phyloP scores from a whole-genome alignment of 352 stramenopile species.

The Peronospora destructor region DNA sequence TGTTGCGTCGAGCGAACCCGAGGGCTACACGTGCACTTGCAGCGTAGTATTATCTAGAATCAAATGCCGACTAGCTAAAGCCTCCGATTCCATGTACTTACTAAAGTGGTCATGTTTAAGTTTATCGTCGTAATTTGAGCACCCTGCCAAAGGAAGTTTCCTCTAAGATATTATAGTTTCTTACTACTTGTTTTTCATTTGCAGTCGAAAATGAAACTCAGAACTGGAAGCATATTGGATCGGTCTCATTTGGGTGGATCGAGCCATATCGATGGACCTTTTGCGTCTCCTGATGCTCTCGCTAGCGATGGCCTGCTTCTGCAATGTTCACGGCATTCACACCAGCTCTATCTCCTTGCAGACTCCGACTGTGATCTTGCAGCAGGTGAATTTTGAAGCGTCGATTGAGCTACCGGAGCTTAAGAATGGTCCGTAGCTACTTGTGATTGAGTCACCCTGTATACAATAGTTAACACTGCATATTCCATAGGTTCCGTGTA shows the following conservation, averaged over 20 bases:
- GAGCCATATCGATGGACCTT: background rate
- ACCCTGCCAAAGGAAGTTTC: no score
- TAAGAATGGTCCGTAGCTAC: constrained; percentile 52
- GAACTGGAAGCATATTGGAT: no score
- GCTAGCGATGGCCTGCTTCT: constrained; percentile 4
- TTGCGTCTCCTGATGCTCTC: constrained; percentile 9
- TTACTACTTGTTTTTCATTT: no score
- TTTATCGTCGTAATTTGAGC: background rate
- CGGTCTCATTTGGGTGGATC: background rate
- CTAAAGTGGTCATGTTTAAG: constrained; percentile 12
- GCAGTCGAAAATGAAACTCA: no score
- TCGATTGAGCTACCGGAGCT: constrained; percentile 60
- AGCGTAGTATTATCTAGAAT: constrained; percentile 15
- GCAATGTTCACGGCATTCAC: constrained; percentile 8
- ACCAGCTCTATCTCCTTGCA: constrained; percentile 11
- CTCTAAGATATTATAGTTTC: no score
- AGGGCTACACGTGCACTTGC: constrained; percentile 34
- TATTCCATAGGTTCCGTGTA: constrained; percentile 52
- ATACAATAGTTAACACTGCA: background rate
- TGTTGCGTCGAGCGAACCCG: constrained; percentile 44
- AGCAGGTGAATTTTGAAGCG: constrained; percentile 58
- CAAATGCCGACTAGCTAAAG: background rate
- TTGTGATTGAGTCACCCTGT: background rate
- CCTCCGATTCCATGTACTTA: background rate
- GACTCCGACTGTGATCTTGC: constrained; percentile 64